Percentiles rank a stretch among this genome's conserved stretches.
These are phyloP conservation scores for Fusarium sacchari DNA, from an alignment of 2,329 filamentous ascomycete genomes.

Conservation along the genomic window DNA sequence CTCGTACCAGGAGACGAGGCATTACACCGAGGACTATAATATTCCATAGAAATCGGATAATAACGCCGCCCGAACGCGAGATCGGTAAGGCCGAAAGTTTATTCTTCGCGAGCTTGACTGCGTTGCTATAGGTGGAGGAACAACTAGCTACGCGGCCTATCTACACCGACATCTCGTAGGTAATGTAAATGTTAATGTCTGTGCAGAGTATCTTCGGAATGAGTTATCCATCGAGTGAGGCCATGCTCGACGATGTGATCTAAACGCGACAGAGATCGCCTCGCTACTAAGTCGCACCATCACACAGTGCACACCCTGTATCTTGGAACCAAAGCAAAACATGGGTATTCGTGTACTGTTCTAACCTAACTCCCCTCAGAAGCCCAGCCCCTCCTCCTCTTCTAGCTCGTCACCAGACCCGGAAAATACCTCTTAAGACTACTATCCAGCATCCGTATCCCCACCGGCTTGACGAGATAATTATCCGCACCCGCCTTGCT, in stretches of 20 bases:
- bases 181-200: too few relatives aligned
- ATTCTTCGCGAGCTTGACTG: neutral
- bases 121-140: neutral
- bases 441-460: constrained; percentile 33
- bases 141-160: neutral
- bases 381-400: neutral
- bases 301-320: neutral
- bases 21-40: neutral
- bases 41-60: neutral
- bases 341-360: constrained; percentile 3
- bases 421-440: constrained; percentile 32
- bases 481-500: constrained; percentile 38
- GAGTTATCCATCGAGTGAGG: neutral
- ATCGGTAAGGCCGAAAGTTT: neutral
- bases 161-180: neutral
- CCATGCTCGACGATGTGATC: rapidly evolving
- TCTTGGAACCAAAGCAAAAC: neutral
- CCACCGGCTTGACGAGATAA: constrained; percentile 41
- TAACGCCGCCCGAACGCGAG: neutral
- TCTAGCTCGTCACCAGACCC: neutral
- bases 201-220: too few relatives aligned
- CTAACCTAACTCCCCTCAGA: neutral
- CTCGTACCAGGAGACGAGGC: neutral
- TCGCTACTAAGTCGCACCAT: neutral
- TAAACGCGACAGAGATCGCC: neutral